Evolutionary conservation across 2,329 filamentous ascomycete genomes (phyloP).

Genomic region (Pseudocercospora ulei): DNA sequence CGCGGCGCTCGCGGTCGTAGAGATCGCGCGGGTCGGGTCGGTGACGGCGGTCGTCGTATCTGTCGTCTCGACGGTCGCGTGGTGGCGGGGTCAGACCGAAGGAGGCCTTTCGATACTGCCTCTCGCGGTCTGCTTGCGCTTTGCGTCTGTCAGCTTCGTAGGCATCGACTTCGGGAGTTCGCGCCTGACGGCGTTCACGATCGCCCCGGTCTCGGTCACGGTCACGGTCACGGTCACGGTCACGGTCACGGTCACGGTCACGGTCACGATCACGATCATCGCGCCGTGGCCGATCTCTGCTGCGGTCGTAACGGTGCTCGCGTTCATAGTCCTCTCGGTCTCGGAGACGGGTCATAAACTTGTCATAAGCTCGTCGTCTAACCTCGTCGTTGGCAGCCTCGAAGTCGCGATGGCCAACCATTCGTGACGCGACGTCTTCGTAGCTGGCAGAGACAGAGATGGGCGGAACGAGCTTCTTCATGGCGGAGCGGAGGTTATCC

Average conservation of each 20-base stretch:
- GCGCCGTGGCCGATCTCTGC: constrained; percentile 43
- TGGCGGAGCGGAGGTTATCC: constrained; percentile 71
- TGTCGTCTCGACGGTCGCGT: constrained; percentile 28
- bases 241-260: constrained; percentile 42
- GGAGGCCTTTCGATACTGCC: constrained; percentile 70
- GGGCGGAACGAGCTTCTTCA: constrained; percentile 85
- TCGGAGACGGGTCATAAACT: constrained; percentile 77
- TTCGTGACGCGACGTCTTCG: constrained; percentile 71
- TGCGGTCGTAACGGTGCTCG: constrained; percentile 33
- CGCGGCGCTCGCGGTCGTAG: constrained; percentile 78
- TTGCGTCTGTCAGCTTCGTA: constrained; percentile 94
- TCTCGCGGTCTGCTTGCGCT: constrained; percentile 85
- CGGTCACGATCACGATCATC: constrained; percentile 31
- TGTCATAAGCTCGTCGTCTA: constrained; percentile 78
- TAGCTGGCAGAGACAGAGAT: constrained; percentile 70
- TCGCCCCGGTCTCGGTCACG: constrained; percentile 43
- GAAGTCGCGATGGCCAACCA: constrained; percentile 76
- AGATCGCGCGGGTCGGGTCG: constrained; percentile 41
- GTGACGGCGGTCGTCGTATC: constrained; percentile 24
- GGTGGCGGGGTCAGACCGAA: constrained; percentile 34
- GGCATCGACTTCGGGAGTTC: constrained; percentile 77
- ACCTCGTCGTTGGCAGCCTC: constrained; percentile 76
- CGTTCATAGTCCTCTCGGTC: constrained; percentile 61
- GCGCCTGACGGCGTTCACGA: constrained; percentile 43
- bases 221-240: constrained; percentile 22